A percentile compares a stretch with the other conserved stretches of the same genome.
Evolutionary conservation across 345 rosid genomes (phyloP).

Genomic region (Luvunga scandens): DNA sequence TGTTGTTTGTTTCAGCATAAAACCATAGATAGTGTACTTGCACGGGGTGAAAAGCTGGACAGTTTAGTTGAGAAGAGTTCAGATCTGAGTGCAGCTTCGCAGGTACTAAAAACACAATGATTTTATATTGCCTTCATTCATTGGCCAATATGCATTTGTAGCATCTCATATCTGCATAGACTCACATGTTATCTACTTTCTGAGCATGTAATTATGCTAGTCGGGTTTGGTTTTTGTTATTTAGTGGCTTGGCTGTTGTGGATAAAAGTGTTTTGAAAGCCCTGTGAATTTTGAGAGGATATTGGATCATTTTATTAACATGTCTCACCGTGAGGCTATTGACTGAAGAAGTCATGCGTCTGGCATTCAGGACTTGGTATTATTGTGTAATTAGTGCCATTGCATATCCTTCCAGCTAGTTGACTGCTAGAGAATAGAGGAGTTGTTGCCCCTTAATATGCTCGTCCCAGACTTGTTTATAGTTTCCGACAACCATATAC

Average conservation of each 20-base stretch:
- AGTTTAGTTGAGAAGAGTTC: constrained; percentile 98
- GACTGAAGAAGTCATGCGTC: background rate
- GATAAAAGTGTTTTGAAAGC: background rate
- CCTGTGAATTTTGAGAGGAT: background rate
- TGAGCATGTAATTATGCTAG: background rate
- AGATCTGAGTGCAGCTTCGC: constrained; percentile 92
- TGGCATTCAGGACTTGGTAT: background rate
- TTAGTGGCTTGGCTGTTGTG: background rate
- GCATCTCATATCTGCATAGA: background rate
- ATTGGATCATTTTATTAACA: background rate
- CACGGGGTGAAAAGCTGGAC: constrained; percentile 96
- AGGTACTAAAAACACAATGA: constrained; percentile 47
- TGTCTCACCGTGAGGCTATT: background rate
- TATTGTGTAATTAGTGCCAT: background rate
- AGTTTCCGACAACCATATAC: background rate
- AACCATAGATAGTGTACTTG: constrained; percentile 96
- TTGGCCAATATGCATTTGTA: background rate
- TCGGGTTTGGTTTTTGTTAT: background rate
- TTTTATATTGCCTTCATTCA: background rate
- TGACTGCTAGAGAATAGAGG: background rate
- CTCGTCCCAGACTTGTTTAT: background rate
- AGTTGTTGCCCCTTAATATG: background rate
- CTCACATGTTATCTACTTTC: background rate
- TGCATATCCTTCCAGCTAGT: background rate
- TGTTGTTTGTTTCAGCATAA: constrained; percentile 62